phyloP scores from a whole-genome alignment of 805 yeast genomes.

The Candida coquimbonensis region DNA sequence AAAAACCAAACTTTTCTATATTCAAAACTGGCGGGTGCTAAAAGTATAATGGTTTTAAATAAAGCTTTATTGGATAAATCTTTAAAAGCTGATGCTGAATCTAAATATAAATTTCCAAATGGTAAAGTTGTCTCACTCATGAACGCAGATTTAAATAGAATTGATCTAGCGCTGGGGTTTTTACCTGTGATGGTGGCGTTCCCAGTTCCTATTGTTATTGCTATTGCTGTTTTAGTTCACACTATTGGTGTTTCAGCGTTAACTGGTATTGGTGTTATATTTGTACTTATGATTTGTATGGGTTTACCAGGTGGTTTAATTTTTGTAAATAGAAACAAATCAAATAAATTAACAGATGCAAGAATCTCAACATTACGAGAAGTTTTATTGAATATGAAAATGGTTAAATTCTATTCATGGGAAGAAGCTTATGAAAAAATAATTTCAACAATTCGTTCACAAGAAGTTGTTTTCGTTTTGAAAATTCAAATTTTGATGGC shows the following conservation, averaged over 20 bases:
- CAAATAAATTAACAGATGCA: slow-evolving; percentile 51
- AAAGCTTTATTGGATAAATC: slow-evolving; percentile 64
- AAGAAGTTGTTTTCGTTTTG: slow-evolving; percentile 52
- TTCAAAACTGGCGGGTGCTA: slow-evolving; percentile 56
- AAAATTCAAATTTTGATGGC: slow-evolving; percentile 52
- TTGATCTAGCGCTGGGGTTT: slow-evolving; percentile 64
- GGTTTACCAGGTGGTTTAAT: slow-evolving; percentile 39
- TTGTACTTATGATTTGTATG: slow-evolving; percentile 34
- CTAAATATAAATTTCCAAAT: slow-evolving; percentile 52
- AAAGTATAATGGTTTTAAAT: slow-evolving; percentile 58
- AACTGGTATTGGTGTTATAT: slow-evolving; percentile 50
- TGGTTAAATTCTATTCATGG: slow-evolving; percentile 81
- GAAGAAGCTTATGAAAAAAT: slow-evolving; percentile 61
- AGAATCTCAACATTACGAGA: slow-evolving; percentile 55
- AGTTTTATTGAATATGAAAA: slow-evolving; percentile 48
- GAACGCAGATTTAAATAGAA: slow-evolving; percentile 72
- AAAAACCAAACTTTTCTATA: slow-evolving; percentile 57
- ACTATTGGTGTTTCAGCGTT: slow-evolving; percentile 66
- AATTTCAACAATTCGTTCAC: slow-evolving; percentile 41
- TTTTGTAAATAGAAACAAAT: slow-evolving; percentile 35
- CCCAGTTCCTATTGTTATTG: slow-evolving; percentile 50
- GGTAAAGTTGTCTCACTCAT: slow-evolving; percentile 67
- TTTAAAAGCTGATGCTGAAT: slow-evolving; percentile 45
- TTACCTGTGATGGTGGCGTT: slow-evolving; percentile 44
- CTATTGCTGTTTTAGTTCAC: slow-evolving; percentile 49